Evolutionary conservation across 352 stramenopile species (phyloP).

Genomic region (Phytophthora tentaculata): DNA sequence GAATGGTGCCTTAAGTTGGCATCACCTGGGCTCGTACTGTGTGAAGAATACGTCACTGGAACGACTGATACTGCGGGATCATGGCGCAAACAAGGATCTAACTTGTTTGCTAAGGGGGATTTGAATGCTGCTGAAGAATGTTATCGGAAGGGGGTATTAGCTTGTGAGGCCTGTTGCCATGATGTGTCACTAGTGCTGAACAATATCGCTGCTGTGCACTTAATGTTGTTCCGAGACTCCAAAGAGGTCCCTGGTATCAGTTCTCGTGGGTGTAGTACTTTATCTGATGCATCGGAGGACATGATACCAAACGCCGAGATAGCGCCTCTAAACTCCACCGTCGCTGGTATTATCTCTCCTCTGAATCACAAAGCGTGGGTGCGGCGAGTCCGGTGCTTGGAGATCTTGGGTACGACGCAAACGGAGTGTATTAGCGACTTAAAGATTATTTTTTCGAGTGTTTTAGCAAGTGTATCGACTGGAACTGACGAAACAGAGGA

Average conservation of each 20-base stretch:
- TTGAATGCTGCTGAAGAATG: conserved; percentile 3
- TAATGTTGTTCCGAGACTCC: background rate
- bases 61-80: background rate
- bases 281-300: background rate
- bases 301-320: background rate
- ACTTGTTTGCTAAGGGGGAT: background rate
- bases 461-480: conserved; percentile 13
- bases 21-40: background rate
- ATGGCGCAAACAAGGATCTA: background rate
- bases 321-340: conserved; percentile 29
- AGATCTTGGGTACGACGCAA: conserved; percentile 10
- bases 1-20: background rate
- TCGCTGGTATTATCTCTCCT: conserved; percentile 36
- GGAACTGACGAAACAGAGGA: conserved; percentile 1
- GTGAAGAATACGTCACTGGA: background rate
- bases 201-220: conserved; percentile 1
- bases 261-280: background rate
- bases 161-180: background rate
- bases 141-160: background rate
- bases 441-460: background rate
- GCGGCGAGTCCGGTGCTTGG: conserved; percentile 25
- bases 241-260: background rate
- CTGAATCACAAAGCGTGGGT: conserved; percentile 38
- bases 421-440: conserved; percentile 17
- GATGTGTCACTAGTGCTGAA: conserved; percentile 5